Evolutionary conservation across 805 yeast species (phyloP).

Genomic region (Wickerhamiella cacticola): DNA sequence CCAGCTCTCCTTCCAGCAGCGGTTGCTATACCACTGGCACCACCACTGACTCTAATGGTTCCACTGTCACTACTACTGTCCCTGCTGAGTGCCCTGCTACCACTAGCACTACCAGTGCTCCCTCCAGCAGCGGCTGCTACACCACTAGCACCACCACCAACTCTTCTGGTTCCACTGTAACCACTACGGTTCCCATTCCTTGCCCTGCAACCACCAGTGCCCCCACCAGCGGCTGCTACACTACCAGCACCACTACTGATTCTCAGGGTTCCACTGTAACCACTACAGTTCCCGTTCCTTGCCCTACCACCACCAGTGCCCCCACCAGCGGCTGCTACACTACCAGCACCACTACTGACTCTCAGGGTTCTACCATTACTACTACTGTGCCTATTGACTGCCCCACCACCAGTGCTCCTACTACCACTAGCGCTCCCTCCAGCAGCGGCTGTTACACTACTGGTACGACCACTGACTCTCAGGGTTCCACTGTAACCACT

Average conservation of each 20-base stretch:
- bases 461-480: background rate
- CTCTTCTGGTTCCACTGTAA: background rate
- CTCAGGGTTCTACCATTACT: background rate
- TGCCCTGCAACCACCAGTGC: background rate
- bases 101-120: background rate
- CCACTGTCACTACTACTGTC: conserved; percentile 3
- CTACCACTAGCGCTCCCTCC: background rate
- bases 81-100: background rate
- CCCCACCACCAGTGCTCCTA: background rate
- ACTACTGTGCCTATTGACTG: background rate
- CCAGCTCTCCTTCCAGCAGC: background rate
- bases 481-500: background rate
- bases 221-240: no score
- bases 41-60: background rate
- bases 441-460: background rate
- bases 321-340: background rate
- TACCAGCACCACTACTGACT: background rate
- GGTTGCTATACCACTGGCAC: background rate
- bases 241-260: background rate
- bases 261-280: no score
- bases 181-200: conserved; percentile 3
- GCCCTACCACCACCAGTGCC: background rate
- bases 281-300: background rate
- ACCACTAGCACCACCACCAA: background rate
- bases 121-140: background rate